Percentiles rank a stretch among this genome's conserved stretches.
These are phyloP conservation scores for Beauveria scarabaeidicola DNA, from an alignment of 2,329 filamentous ascomycete genomes.

Conservation along the genomic window DNA sequence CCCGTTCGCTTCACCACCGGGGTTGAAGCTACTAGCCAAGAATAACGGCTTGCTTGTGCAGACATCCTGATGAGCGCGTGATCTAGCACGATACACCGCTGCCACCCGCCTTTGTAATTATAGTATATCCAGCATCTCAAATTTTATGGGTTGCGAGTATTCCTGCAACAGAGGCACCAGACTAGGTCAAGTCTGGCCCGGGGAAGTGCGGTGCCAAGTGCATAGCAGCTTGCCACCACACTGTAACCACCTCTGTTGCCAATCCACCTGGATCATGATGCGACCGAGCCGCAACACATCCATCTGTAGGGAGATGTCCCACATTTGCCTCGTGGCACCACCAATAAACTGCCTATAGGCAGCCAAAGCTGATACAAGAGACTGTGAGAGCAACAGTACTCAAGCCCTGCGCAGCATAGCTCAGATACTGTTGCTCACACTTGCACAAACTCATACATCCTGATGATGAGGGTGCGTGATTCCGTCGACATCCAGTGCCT, in stretches of 20 bases:
- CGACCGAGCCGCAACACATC: background rate
- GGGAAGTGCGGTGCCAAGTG: background rate
- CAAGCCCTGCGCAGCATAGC: background rate
- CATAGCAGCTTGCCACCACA: constrained; percentile 15
- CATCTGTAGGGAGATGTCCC: constrained; percentile 12
- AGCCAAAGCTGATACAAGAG: background rate
- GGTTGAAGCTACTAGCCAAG: background rate
- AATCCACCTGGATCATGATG: background rate
- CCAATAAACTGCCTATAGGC: background rate
- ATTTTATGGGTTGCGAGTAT: background rate
- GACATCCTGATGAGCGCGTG: background rate
- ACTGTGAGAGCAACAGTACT: background rate
- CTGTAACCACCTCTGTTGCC: constrained; percentile 19
- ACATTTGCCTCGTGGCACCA: constrained; percentile 2
- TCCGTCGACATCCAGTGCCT: constrained; percentile 39
- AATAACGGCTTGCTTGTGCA: background rate
- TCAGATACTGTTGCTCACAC: background rate
- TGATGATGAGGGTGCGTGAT: constrained; percentile 19
- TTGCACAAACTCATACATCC: constrained; percentile 11
- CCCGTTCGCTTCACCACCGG: constrained; percentile 6
- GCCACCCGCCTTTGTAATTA: constrained; percentile 4
- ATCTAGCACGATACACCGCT: background rate
- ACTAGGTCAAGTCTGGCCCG: background rate
- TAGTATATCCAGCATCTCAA: constrained; percentile 4
- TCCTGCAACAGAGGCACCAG: constrained; percentile 2